Conservation (phyloP, 352 stramenopile species). For the Pythium sukuiense region DNA sequence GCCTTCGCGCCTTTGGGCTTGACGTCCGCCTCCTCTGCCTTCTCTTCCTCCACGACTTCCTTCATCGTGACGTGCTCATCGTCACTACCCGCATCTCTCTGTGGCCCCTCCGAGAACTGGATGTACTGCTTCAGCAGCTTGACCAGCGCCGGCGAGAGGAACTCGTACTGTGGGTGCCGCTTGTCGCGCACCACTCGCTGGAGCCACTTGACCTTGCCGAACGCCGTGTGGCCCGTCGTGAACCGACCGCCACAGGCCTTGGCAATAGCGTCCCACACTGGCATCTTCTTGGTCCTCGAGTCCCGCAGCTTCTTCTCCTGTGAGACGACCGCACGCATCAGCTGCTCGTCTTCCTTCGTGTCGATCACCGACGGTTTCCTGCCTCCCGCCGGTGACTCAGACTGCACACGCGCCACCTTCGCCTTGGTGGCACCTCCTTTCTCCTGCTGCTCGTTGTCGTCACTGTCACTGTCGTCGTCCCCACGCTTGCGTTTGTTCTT, state of each 20-base stretch:
- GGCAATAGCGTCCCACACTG: slow-evolving; percentile 14
- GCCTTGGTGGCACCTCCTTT: not conserved
- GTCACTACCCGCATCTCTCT: not conserved
- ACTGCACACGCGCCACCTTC: not conserved
- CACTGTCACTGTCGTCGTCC: not conserved
- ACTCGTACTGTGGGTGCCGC: slow-evolving; percentile 7
- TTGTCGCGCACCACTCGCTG: slow-evolving; percentile 10
- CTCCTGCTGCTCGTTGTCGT: not conserved
- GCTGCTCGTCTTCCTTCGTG: not conserved
- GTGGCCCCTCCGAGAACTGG: not conserved
- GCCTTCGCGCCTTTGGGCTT: not conserved
- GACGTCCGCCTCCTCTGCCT: not conserved
- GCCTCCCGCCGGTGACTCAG: no score
- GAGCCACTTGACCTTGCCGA: slow-evolving; percentile 10
- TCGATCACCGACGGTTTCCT: not conserved
- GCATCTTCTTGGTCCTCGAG: slow-evolving; percentile 1
- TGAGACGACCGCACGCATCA: not conserved
- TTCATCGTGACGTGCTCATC: not conserved
- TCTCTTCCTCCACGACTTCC: not conserved
- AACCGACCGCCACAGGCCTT: not conserved
- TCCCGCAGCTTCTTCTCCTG: not conserved
- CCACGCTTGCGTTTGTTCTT: not conserved
- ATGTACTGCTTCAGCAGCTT: not conserved
- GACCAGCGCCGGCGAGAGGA: not conserved
- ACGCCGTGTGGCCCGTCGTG: slow-evolving; percentile 1